Conservation (phyloP, 2,329 filamentous ascomycete species). For the Fusarium sp. region DNA sequence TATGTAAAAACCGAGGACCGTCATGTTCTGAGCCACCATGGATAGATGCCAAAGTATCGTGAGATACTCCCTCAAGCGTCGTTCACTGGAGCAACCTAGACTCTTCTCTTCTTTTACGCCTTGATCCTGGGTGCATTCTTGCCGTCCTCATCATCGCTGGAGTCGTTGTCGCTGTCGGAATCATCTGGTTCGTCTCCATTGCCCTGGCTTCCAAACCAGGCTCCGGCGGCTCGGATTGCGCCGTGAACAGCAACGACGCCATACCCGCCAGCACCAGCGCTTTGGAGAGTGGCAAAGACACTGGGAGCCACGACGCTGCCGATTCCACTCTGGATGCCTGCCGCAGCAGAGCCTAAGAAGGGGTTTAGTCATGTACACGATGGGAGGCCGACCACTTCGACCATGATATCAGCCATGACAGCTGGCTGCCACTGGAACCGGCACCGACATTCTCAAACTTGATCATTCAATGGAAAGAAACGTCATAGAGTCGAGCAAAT, state of each 20-base stretch:
- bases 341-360: slow-evolving; percentile 40
- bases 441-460: background rate
- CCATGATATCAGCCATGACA: background rate
- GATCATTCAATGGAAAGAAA: too few species aligned
- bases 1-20: too few species aligned
- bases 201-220: too few species aligned
- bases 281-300: slow-evolving; percentile 46
- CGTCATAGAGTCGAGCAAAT: too few species aligned
- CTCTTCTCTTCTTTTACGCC: too few species aligned
- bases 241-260: slow-evolving; percentile 37
- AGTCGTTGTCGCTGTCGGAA: too few species aligned
- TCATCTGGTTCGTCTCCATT: too few species aligned
- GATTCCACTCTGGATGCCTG: slow-evolving; percentile 40
- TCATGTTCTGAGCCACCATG: background rate
- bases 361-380: background rate
- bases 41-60: background rate
- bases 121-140: too few species aligned
- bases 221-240: slow-evolving; percentile 15
- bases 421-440: background rate
- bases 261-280: slow-evolving; percentile 45
- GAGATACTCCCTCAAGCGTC: background rate
- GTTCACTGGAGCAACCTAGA: background rate
- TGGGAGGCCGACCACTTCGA: background rate
- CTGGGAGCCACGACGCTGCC: slow-evolving; percentile 42
- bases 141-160: too few species aligned